Conservation (phyloP, 148 eudicot genomes). For the Diospyros kaki region DNA sequence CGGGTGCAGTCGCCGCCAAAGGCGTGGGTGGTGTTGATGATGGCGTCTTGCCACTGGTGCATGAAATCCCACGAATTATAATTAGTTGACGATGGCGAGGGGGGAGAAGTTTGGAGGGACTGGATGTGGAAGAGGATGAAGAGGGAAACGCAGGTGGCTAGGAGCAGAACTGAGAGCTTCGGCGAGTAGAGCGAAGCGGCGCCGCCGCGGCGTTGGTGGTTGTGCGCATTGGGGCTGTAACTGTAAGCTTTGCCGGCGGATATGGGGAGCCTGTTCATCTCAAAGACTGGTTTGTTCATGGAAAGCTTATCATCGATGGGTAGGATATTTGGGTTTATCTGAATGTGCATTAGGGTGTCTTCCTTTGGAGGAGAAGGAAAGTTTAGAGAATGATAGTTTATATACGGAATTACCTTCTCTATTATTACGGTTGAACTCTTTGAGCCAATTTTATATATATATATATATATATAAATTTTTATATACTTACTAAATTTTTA, state of each 20-base stretch:
- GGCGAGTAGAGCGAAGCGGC: slow-evolving; percentile 25
- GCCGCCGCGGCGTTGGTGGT: slow-evolving; percentile 17
- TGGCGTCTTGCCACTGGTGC: background rate
- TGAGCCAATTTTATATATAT: too few species aligned
- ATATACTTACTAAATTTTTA: too few species aligned
- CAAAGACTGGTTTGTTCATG: background rate
- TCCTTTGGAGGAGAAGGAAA: too few species aligned
- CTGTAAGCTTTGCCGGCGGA: slow-evolving; percentile 2
- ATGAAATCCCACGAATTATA: slow-evolving; percentile 7
- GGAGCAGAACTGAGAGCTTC: slow-evolving; percentile 33
- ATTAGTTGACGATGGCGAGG: slow-evolving; percentile 1
- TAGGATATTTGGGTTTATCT: too few species aligned
- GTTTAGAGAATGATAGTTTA: too few species aligned
- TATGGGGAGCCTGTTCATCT: background rate
- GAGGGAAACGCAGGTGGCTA: slow-evolving; percentile 20
- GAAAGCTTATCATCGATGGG: too few species aligned
- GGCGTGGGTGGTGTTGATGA: background rate
- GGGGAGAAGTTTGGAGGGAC: slow-evolving; percentile 19
- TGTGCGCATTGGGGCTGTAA: slow-evolving; percentile 23
- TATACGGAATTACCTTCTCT: too few species aligned
- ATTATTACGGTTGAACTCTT: too few species aligned
- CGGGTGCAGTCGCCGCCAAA: background rate
- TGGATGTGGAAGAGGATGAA: slow-evolving; percentile 45
- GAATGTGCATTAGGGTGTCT: too few species aligned
- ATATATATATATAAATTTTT: too few species aligned